Conservation (phyloP, 2,329 filamentous ascomycete genomes). For the Dryadomyces quercivorus region DNA sequence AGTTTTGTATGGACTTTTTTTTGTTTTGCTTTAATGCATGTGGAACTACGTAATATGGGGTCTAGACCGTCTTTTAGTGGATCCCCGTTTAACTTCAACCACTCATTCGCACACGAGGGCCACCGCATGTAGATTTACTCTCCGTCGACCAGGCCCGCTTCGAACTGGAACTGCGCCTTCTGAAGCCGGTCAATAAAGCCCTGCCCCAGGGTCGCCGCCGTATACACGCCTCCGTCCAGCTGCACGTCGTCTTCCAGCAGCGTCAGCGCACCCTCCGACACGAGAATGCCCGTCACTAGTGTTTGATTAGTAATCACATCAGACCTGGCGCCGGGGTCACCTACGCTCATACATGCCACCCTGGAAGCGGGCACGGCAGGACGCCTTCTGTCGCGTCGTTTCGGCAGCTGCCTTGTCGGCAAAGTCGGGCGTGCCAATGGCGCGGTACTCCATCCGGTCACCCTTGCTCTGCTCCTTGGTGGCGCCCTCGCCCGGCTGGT, state of each 20-base stretch:
- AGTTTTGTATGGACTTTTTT: not conserved
- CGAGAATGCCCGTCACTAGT: conserved; percentile 50
- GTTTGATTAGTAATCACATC: conserved; percentile 2
- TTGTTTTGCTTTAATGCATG: not conserved
- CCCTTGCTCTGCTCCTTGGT: conserved; percentile 38
- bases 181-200: conserved; percentile 51
- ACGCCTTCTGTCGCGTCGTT: conserved; percentile 32
- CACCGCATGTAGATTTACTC: not conserved
- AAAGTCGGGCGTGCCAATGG: conserved; percentile 48
- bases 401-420: conserved; percentile 12
- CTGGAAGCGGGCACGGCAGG: conserved; percentile 39
- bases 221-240: conserved; percentile 56
- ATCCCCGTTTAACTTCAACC: not conserved
- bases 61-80: not conserved
- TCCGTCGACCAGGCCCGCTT: conserved; percentile 28
- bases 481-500: conserved; percentile 43
- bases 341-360: conserved; percentile 55
- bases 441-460: conserved; percentile 51
- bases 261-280: conserved; percentile 52
- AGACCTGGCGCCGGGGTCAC: too few relatives aligned
- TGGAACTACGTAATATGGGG: conserved; percentile 1
- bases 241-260: conserved; percentile 50
- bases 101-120: not conserved
- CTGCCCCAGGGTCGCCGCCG: conserved; percentile 59
- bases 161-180: conserved; percentile 49